Evolutionary conservation across 2,329 filamentous ascomycete genomes (phyloP).

Genomic region (Trichoderma atroviride): DNA sequence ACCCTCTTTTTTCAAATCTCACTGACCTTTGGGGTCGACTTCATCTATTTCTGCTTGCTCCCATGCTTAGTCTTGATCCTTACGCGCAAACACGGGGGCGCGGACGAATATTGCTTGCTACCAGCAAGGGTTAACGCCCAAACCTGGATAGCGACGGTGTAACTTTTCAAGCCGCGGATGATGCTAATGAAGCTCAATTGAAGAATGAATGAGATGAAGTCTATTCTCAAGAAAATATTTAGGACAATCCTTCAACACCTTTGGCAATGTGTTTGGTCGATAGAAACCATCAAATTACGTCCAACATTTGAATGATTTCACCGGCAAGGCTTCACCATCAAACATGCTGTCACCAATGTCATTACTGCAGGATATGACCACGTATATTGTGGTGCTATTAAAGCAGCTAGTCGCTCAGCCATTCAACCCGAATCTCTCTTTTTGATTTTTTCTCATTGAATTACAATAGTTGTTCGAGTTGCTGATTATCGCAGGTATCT

Average conservation of each 20-base stretch:
- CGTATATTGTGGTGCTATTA: not conserved
- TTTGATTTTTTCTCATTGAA: too few species aligned
- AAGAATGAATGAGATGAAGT: too few species aligned
- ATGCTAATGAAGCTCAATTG: too few species aligned
- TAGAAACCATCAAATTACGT: fast-evolving
- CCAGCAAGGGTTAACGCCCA: not conserved
- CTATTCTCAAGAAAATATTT: not conserved
- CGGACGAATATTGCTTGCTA: not conserved
- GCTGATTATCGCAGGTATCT: not conserved
- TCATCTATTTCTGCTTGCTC: not conserved
- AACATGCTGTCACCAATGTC: not conserved
- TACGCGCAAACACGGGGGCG: not conserved
- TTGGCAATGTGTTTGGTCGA: not conserved
- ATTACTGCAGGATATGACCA: not conserved
- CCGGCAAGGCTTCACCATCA: not conserved
- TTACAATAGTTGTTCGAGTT: not conserved
- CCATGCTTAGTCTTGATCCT: not conserved
- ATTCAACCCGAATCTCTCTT: not conserved
- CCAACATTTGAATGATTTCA: not conserved
- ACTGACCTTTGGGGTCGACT: not conserved
- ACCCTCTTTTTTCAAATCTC: not conserved
- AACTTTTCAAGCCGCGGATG: too few species aligned
- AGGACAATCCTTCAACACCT: not conserved
- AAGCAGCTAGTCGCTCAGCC: not conserved
- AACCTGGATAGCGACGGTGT: not conserved